Evolutionary conservation across 495 filamentous ascomycete genomes (phyloP), one percentile per base, ranked within the genome.

Genomic region (Staphylotrichum longicolle): DNA sequence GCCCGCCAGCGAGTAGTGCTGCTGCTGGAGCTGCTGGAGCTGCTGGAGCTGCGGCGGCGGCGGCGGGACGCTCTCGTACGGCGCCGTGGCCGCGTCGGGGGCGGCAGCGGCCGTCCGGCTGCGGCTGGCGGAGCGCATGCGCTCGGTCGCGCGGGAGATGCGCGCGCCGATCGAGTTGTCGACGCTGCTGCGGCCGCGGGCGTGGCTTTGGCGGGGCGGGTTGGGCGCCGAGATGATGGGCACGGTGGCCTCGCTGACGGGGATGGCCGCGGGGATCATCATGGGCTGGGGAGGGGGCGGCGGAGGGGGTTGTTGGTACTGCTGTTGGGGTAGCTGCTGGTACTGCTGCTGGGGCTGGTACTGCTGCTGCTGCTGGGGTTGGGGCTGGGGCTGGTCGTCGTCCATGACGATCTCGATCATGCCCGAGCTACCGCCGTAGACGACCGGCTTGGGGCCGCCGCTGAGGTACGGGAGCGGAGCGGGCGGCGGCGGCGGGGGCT

Each of bases 361-460:
- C n/a, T 45, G 60, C 15, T 53, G 63, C 0, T 35, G 50, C 30
- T 54, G 50, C 44, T 73, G 67, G 7, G 77, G 64, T 50, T 57
- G 62, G 51, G 62, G 73, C 49, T 73, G 67, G 14, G 77, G 65
- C 54, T 80, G 74, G 15, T 86, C 78, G 20, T 91, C 87, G 60
- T 85, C 83, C 72, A 90, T 86, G n/a, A 86, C 86, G 62, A 91
- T 87, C 62, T 89, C 86, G 57, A 91, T 91, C 27, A 85, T 85
- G 5, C 82, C 88, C 0, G 82, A 87, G 84, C 83, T 42, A 27
- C 70, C 70, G 54, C 67, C 71, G 63, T 76, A 79, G 20, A 77
- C 70, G 12, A 70, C 60, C 10, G 68, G 70, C 12, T 75, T 69
- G 54, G 60, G 47, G 47, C 64, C 68, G 15, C 68, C 70, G 32